phyloP scores from a whole-genome alignment of 495 filamentous ascomycete genomes.

The Niebla homalea region DNA sequence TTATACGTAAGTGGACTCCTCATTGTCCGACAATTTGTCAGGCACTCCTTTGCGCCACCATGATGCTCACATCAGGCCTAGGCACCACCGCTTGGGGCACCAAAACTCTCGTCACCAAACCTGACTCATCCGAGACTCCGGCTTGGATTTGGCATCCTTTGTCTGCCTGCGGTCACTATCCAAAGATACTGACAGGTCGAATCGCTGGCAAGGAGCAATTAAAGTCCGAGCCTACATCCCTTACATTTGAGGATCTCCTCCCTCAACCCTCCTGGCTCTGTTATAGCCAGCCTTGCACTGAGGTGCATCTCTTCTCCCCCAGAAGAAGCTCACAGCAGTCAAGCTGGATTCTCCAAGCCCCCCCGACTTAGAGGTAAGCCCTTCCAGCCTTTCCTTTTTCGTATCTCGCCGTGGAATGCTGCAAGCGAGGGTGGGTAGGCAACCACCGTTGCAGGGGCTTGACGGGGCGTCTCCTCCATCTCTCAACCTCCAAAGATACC shows the following conservation, averaged over 20 bases:
- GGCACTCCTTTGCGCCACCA: too few species aligned
- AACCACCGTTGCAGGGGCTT: neutral
- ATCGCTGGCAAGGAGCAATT: neutral
- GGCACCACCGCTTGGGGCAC: neutral
- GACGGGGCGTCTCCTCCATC: neutral
- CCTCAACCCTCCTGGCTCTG: neutral
- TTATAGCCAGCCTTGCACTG: neutral
- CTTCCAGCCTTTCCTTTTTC: neutral
- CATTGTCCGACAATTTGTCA: too few species aligned
- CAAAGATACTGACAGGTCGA: neutral
- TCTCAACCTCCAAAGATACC: neutral
- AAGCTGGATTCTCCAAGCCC: conserved; percentile 14
- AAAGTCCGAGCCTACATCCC: neutral
- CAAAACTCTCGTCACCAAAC: neutral
- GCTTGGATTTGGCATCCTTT: neutral
- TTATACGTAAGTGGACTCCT: neutral
- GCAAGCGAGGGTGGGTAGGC: neutral
- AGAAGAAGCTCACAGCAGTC: neutral
- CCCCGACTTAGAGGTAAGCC: conserved; percentile 11
- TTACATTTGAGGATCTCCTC: conserved; percentile 7
- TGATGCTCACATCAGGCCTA: too few species aligned
- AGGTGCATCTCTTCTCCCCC: neutral
- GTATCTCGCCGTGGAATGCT: conserved; percentile 3
- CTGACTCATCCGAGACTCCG: neutral
- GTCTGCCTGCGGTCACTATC: neutral